Conservation (phyloP, 2,329 filamentous ascomycete species). For the Hypoxylon sp. region DNA sequence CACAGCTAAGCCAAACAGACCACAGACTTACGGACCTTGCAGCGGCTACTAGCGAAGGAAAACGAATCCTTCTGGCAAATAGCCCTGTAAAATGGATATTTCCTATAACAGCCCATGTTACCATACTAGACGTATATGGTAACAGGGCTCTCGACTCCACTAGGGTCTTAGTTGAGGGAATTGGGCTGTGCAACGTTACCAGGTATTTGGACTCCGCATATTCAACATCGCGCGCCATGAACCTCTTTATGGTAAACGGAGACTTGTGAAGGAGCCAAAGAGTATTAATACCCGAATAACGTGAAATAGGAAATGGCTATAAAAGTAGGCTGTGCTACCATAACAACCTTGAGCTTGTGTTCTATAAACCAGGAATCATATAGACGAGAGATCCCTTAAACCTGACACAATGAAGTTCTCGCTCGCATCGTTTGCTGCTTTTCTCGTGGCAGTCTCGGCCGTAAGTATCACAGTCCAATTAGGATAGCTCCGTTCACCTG, state of each 20-base stretch:
- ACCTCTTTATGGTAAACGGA: background rate
- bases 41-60: background rate
- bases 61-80: background rate
- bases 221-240: background rate
- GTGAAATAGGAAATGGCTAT: background rate
- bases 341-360: background rate
- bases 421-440: background rate
- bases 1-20: background rate
- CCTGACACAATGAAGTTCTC: constrained; percentile 4
- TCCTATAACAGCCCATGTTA: background rate
- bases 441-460: constrained; percentile 3
- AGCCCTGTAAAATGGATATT: background rate
- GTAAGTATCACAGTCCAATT: constrained; percentile 1
- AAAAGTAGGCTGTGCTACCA: background rate
- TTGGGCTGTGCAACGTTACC: constrained; percentile 20
- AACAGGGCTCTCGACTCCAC: background rate
- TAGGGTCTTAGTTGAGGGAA: background rate
- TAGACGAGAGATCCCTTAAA: background rate
- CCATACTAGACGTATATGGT: background rate
- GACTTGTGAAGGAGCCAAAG: background rate
- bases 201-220: constrained; percentile 2
- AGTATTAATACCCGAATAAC: background rate
- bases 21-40: background rate
- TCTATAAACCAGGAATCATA: background rate
- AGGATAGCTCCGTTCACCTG: background rate